Percentiles rank a stretch among this genome's conserved stretches.
Conservation (phyloP, 2,329 filamentous ascomycete genomes). For the Penicillium griseofulvum region DNA sequence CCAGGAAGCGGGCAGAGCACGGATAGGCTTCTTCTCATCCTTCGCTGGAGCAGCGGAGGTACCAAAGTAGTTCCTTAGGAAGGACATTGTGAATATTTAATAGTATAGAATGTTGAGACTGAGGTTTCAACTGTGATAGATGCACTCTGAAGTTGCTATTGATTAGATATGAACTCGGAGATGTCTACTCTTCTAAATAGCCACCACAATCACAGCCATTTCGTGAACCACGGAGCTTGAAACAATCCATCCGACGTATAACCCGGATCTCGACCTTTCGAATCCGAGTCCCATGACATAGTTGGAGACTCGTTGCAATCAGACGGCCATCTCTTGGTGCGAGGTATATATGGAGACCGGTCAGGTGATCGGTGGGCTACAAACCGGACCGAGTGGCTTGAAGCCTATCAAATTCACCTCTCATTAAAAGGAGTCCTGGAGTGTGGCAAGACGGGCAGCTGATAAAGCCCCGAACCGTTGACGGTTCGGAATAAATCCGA, state of each 20-base stretch:
- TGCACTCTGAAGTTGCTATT: slow-evolving; percentile 10
- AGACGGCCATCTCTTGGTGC: slow-evolving; percentile 18
- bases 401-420: slow-evolving; percentile 11
- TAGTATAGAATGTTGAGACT: neutral
- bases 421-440: neutral
- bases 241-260: slow-evolving; percentile 7
- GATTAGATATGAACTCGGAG: slow-evolving; percentile 9
- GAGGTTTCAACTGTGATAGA: neutral
- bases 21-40: slow-evolving; percentile 33
- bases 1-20: slow-evolving; percentile 53
- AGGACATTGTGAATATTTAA: slow-evolving; percentile 23
- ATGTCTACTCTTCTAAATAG: slow-evolving; percentile 22
- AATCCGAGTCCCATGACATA: slow-evolving; percentile 14
- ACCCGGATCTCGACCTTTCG: slow-evolving; percentile 8
- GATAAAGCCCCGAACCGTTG: slow-evolving; percentile 4
- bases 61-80: slow-evolving; percentile 30
- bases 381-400: slow-evolving; percentile 20
- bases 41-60: slow-evolving; percentile 21
- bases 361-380: slow-evolving; percentile 23
- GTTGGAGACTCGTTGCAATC: slow-evolving; percentile 10
- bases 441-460: slow-evolving; percentile 5
- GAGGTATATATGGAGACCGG: slow-evolving; percentile 20
- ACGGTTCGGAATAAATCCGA: slow-evolving; percentile 13
- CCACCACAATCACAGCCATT: slow-evolving; percentile 6
- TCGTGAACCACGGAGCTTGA: slow-evolving; percentile 10